Base-by-base conservation (phyloP, 805 yeast genomes). In the Kluyveromyces aestuarii region DNA sequence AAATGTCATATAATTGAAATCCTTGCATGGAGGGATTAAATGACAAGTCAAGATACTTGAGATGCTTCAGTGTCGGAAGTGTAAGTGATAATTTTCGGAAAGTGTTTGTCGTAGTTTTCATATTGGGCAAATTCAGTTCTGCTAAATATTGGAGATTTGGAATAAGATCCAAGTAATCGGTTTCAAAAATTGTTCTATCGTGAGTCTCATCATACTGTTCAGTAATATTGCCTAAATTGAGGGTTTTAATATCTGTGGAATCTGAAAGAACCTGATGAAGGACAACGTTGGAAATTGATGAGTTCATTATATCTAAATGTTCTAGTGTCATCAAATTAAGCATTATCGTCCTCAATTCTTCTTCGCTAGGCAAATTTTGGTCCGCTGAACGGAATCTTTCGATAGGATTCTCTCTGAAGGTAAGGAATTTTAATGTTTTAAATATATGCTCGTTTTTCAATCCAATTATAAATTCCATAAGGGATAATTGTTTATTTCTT, bases 11-110 rank as follows among this genome's bases (percentile, higher is more conserved):
- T 2, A 65, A 40, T 1, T 66, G 54, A 9, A 56, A 64, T 13
- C 69, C 69, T 1, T 63, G 55, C 17, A 65, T 51, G 9, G 57
- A 51, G n/a, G 59, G 57, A 49, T 63, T 65, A 21, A 62, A 49
- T 10, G 69, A 63, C 7, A 65, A 36, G 44, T 65, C 69, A 27
- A 63, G 46, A 25, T 40, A 50, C 25, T 52, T 41, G 13, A 65
- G 45, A 8, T 55, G 47, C n/a, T 44, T 27, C 9, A 61, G 37
- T 18, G 49, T 46, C 10, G 48, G 38, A 4, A 55, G 48, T 17
- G 53, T 49, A 19, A 51, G 52, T 1, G 49, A 48, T 6, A 64
- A 35, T 14, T 52, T 37, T 6, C 49, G 47, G 42, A 63, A 43
- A 1, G 58, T 38, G 7, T 48, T 44, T 44, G 58, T 62, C 43